Evolutionary conservation across 768 basidiomycete species (phyloP).

Genomic region (Mycena galericulata): DNA sequence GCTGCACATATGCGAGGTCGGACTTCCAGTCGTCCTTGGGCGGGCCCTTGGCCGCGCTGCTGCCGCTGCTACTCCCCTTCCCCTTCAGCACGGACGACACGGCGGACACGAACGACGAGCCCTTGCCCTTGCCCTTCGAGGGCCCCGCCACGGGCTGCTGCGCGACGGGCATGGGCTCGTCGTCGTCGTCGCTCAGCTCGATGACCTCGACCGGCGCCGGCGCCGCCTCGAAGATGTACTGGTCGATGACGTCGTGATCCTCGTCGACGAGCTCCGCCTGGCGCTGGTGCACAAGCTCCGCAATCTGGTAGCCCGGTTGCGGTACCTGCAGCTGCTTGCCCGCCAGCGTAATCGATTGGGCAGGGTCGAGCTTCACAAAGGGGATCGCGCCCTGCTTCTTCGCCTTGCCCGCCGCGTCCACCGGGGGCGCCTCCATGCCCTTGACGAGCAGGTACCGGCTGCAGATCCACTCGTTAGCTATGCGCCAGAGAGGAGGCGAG

Average conservation of each 20-base stretch:
- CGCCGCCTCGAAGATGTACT: constrained; percentile 52
- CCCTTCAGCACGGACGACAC: constrained; percentile 23
- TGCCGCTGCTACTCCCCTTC: constrained; percentile 26
- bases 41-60: constrained; percentile 35
- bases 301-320: constrained; percentile 66
- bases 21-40: constrained; percentile 66
- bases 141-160: constrained; percentile 20
- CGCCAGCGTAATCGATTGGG: constrained; percentile 55
- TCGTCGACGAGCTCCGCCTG: constrained; percentile 55
- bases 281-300: constrained; percentile 57
- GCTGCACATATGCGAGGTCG: constrained; percentile 60
- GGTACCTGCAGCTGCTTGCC: constrained; percentile 62
- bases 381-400: constrained; percentile 44
- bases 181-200: constrained; percentile 38
- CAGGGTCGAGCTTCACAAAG: constrained; percentile 62
- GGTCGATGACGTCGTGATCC: constrained; percentile 64
- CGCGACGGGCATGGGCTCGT: constrained; percentile 40
- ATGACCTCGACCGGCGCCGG: constrained; percentile 30
- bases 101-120: constrained; percentile 21
- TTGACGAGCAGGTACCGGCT: constrained; percentile 75
- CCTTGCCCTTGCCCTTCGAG: constrained; percentile 24
- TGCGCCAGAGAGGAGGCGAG: background rate
- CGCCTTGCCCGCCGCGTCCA: constrained; percentile 18
- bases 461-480: background rate
- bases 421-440: constrained; percentile 8